Conservation (phyloP, 2,329 filamentous ascomycete species). For the Claviceps sp. region DNA sequence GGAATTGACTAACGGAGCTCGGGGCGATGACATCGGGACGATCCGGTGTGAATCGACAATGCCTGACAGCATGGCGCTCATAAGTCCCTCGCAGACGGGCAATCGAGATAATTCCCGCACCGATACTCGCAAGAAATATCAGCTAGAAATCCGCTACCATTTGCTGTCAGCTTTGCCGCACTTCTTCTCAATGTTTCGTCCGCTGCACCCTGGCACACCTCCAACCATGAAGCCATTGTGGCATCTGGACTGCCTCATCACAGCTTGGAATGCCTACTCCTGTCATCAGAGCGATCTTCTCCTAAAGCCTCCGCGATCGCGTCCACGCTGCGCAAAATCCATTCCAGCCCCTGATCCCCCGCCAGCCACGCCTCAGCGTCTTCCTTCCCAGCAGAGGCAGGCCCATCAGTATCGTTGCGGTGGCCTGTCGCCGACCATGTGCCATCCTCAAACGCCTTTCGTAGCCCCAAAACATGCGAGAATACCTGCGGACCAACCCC, state of each 20-base stretch:
- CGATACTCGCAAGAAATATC: no score
- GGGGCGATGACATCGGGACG: no score
- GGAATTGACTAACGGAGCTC: no score
- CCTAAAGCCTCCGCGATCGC: conserved; percentile 32
- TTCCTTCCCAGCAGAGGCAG: conserved; percentile 19
- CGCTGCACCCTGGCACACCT: no score
- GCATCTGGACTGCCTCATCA: conserved; percentile 1
- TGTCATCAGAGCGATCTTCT: conserved; percentile 23
- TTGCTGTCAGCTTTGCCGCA: no score
- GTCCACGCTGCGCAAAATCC: conserved; percentile 32
- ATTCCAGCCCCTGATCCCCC: conserved; percentile 32
- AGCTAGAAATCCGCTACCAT: no score
- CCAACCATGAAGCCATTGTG: no score
- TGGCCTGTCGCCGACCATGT: conserved; percentile 22
- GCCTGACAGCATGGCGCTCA: no score
- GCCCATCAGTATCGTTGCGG: conserved; percentile 10
- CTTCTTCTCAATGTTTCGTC: no score
- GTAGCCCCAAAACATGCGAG: conserved; percentile 67
- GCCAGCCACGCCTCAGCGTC: conserved; percentile 27
- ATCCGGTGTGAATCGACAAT: no score
- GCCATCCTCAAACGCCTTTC: conserved; percentile 63
- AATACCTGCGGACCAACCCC: conserved; percentile 73
- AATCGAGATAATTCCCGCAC: no score
- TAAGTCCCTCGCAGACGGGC: no score
- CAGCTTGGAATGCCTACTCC: conserved; percentile 5